phyloP scores from a whole-genome alignment of 2,329 filamentous ascomycete genomes.

The Leptodontidium sp. region DNA sequence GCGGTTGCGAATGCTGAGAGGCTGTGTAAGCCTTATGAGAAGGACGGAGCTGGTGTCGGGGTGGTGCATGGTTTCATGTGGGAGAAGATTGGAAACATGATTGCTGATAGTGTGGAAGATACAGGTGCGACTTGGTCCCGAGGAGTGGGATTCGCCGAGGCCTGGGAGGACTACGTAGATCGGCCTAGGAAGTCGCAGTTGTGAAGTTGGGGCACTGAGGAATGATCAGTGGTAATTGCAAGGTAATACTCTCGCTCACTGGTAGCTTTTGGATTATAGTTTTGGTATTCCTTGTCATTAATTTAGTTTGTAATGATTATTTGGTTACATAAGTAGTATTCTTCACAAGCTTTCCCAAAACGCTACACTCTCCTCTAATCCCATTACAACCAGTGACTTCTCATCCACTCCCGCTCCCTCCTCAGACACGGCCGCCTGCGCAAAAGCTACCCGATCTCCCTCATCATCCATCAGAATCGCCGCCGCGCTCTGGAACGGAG shows the following conservation, averaged over 20 bases:
- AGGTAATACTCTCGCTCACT: neutral
- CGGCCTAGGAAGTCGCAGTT: conserved; percentile 34
- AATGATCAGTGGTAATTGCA: neutral
- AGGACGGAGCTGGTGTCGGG: conserved; percentile 55
- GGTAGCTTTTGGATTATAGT: too few relatives aligned
- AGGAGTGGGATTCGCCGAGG: conserved; percentile 68
- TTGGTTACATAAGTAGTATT: neutral
- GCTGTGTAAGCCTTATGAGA: conserved; percentile 55
- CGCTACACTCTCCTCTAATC: conserved; percentile 9
- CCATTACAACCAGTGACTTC: conserved; percentile 24
- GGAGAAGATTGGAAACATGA: conserved; percentile 66
- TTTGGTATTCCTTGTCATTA: neutral
- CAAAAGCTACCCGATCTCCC: conserved; percentile 45
- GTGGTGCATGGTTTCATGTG: conserved; percentile 65
- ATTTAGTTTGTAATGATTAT: neutral
- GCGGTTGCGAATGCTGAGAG: conserved; percentile 71
- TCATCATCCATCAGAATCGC: conserved; percentile 49
- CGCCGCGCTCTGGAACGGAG: conserved; percentile 46
- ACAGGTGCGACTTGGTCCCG: conserved; percentile 65
- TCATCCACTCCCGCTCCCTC: conserved; percentile 30
- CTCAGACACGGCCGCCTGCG: conserved; percentile 47
- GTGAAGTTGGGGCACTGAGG: conserved; percentile 16
- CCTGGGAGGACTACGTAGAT: conserved; percentile 54
- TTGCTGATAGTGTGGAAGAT: conserved; percentile 66
- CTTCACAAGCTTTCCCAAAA: conserved; percentile 1